Conservation (phyloP, 1,284 basidiomycete genomes). For the Anthracocystis panici-leucophaei region DNA sequence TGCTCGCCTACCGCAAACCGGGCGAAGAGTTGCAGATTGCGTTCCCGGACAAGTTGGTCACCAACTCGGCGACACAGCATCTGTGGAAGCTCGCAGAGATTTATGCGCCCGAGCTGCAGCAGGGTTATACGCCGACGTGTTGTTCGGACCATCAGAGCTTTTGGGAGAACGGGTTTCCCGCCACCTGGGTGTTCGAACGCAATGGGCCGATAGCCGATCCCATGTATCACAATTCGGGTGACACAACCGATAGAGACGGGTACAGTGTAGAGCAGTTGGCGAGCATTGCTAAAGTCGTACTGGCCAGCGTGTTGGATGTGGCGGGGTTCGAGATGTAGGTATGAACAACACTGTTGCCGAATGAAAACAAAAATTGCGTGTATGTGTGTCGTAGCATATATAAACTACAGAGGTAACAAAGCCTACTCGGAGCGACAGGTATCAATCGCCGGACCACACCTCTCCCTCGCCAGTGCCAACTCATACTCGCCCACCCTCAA, state of each 20-base stretch:
- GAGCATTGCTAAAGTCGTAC: slow-evolving; percentile 60
- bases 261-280: slow-evolving; percentile 68
- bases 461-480: slow-evolving; percentile 23
- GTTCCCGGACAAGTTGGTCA: slow-evolving; percentile 64
- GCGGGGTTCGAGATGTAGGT: slow-evolving; percentile 28
- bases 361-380: background rate
- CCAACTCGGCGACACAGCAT: slow-evolving; percentile 49
- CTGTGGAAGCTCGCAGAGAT: slow-evolving; percentile 60
- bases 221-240: slow-evolving; percentile 68
- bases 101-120: slow-evolving; percentile 60
- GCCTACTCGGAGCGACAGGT: slow-evolving; percentile 5
- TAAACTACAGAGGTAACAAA: too few species aligned
- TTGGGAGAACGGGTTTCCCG: slow-evolving; percentile 51
- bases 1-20: slow-evolving; percentile 61
- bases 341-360: too few species aligned
- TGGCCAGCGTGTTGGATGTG: slow-evolving; percentile 50
- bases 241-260: slow-evolving; percentile 55
- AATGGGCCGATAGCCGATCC: slow-evolving; percentile 68
- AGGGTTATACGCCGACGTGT: slow-evolving; percentile 63
- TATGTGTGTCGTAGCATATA: too few species aligned
- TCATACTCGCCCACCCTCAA: slow-evolving; percentile 41
- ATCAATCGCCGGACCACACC: slow-evolving; percentile 50
- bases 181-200: slow-evolving; percentile 68
- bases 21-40: slow-evolving; percentile 68
- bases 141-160: slow-evolving; percentile 69